Percentiles rank a stretch among this genome's conserved stretches.
Evolutionary conservation across 2,329 filamentous ascomycete species (phyloP).

Genomic region (Cordyceps pruinosa): DNA sequence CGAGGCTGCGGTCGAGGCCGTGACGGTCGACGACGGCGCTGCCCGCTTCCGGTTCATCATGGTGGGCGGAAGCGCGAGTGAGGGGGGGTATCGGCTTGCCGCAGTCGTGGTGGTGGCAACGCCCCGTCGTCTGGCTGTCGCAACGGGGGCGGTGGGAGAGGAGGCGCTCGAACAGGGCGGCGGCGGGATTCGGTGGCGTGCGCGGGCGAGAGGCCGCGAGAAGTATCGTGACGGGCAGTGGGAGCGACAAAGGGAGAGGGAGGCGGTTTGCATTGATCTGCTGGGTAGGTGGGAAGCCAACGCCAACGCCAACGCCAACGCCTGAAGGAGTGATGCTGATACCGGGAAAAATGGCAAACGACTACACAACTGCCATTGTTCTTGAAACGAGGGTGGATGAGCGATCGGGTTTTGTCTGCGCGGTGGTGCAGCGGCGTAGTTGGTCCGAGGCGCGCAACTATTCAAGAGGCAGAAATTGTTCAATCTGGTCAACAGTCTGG

Average conservation of each 20-base stretch:
- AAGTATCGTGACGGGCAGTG: neutral
- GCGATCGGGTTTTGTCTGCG: neutral
- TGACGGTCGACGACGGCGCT: slow-evolving; percentile 15
- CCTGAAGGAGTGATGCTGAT: slow-evolving; percentile 1
- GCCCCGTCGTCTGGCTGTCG: neutral
- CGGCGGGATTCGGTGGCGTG: neutral
- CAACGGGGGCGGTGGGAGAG: neutral
- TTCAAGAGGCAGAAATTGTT: slow-evolving; percentile 10
- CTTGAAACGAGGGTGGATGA: neutral
- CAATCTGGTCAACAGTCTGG: slow-evolving; percentile 7
- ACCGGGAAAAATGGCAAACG: neutral
- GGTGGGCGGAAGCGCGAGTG: neutral
- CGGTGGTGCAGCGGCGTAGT: neutral
- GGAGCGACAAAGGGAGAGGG: slow-evolving; percentile 2
- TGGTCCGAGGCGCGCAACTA: neutral
- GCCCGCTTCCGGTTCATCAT: slow-evolving; percentile 27
- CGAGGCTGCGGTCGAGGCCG: slow-evolving; percentile 14
- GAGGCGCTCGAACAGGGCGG: neutral
- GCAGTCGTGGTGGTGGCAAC: neutral
- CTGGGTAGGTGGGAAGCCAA: neutral
- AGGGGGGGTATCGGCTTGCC: neutral
- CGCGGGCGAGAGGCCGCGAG: neutral
- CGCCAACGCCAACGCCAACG: too few relatives aligned
- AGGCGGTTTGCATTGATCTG: slow-evolving; percentile 9
- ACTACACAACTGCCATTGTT: neutral